Evolutionary conservation across 2,329 filamentous ascomycete genomes (phyloP).

Genomic region (Paradendryphiella salina): DNA sequence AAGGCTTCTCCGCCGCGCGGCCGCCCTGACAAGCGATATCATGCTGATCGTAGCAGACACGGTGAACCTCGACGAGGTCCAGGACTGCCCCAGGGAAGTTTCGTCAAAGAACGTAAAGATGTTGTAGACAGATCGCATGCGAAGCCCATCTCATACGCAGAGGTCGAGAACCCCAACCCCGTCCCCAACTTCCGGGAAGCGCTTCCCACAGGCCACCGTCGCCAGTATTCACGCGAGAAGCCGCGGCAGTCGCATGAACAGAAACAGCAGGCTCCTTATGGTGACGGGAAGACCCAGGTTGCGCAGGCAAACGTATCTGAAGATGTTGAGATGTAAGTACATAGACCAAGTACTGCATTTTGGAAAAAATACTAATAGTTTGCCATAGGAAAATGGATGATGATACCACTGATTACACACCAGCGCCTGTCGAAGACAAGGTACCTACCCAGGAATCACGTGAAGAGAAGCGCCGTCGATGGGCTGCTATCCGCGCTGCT

Average conservation of each 20-base stretch:
- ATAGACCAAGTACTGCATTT: background rate
- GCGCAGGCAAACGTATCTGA: conserved; percentile 10
- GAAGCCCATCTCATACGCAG: conserved; percentile 38
- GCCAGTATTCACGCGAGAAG: conserved; percentile 7
- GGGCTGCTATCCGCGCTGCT: conserved; percentile 39
- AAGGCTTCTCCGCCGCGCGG: conserved; percentile 48
- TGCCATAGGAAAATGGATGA: conserved; percentile 20
- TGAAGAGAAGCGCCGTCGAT: conserved; percentile 41
- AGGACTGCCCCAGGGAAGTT: conserved; percentile 6
- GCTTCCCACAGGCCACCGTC: conserved; percentile 13
- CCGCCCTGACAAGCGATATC: conserved; percentile 61
- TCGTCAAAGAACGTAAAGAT: conserved; percentile 15
- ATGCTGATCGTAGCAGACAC: conserved; percentile 45
- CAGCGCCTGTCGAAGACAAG: conserved; percentile 29
- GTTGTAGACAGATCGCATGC: conserved; percentile 17
- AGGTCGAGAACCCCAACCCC: conserved; percentile 51
- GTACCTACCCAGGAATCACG: conserved; percentile 37
- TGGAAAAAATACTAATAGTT: conserved; percentile 10
- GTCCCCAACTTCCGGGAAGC: conserved; percentile 23
- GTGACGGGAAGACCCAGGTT: background rate
- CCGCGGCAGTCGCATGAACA: conserved; percentile 9
- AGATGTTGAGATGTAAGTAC: conserved; percentile 27
- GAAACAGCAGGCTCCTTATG: conserved; percentile 11
- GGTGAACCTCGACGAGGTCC: conserved; percentile 64
- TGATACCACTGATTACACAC: conserved; percentile 25